These are phyloP conservation scores for Turnera subulata DNA, from an alignment of 345 rosid genomes.

Conservation along the genomic window DNA sequence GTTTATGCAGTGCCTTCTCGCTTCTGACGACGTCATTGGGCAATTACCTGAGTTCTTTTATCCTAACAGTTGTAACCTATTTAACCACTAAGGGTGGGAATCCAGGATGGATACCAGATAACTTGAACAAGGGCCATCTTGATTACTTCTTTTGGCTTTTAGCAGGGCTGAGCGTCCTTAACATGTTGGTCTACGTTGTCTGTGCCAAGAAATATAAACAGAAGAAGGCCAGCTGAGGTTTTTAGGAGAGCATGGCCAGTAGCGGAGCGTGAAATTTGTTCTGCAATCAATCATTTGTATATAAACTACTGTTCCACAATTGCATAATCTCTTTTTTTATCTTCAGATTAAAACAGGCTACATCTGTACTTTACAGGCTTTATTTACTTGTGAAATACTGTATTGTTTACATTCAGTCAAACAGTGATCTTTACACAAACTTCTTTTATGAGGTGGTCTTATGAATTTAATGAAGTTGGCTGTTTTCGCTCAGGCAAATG, in stretches of 20 bases:
- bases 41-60: slow-evolving; percentile 76
- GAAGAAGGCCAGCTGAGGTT: slow-evolving; percentile 39
- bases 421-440: background rate
- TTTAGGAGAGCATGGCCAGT: background rate
- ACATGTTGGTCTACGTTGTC: slow-evolving; percentile 57
- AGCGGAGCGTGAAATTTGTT: background rate
- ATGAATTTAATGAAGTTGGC: too few species aligned
- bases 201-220: slow-evolving; percentile 68
- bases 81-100: slow-evolving; percentile 57
- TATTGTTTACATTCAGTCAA: background rate
- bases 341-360: background rate
- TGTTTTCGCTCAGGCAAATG: too few species aligned
- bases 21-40: slow-evolving; percentile 77
- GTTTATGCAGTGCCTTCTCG: slow-evolving; percentile 73
- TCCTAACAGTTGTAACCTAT: slow-evolving; percentile 67
- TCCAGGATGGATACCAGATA: slow-evolving; percentile 85
- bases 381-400: background rate
- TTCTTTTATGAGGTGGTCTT: background rate
- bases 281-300: slow-evolving; percentile 4
- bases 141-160: slow-evolving; percentile 95
- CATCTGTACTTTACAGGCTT: background rate
- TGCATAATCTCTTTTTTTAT: background rate
- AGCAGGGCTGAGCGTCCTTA: slow-evolving; percentile 67
- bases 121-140: slow-evolving; percentile 81
- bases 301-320: background rate